These are phyloP conservation scores for Solanum neorickii DNA, from an alignment of 257 asterid species.

Conservation along the genomic window DNA sequence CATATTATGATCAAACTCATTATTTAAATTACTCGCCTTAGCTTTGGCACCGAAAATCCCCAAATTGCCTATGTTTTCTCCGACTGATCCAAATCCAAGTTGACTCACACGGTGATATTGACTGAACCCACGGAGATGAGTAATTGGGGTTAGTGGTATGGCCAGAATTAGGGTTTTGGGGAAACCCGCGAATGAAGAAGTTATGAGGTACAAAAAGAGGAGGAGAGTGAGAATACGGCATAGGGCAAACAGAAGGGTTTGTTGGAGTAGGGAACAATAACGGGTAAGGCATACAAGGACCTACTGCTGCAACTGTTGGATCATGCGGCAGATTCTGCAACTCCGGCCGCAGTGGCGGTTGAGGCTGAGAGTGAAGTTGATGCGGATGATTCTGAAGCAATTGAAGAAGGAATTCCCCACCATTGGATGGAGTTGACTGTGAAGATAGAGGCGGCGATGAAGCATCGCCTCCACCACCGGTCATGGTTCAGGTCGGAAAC, in stretches of 20 bases:
- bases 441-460: conserved; percentile 18
- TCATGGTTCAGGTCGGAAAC: conserved; percentile 23
- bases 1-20: conserved; percentile 31
- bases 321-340: conserved; percentile 37
- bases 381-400: conserved; percentile 44
- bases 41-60: conserved; percentile 16
- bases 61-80: conserved; percentile 14
- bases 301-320: conserved; percentile 83
- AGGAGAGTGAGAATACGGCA: conserved; percentile 17
- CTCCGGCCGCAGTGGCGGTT: not conserved
- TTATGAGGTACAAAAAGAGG: conserved; percentile 41
- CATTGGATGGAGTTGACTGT: conserved; percentile 13
- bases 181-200: conserved; percentile 21
- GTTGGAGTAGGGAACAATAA: conserved; percentile 10
- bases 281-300: conserved; percentile 30
- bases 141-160: conserved; percentile 6
- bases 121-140: conserved; percentile 20
- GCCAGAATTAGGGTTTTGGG: conserved; percentile 51
- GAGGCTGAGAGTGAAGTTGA: conserved; percentile 4
- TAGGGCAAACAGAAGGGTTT: not conserved
- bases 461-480: conserved; percentile 49
- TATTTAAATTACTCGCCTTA: not conserved
- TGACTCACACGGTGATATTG: conserved; percentile 24
- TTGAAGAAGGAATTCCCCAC: conserved; percentile 80
- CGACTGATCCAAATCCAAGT: conserved; percentile 1